These are phyloP conservation scores for Mucor mucedo DNA, from an alignment of 371 early-diverging fungal species.

Conservation along the genomic window DNA sequence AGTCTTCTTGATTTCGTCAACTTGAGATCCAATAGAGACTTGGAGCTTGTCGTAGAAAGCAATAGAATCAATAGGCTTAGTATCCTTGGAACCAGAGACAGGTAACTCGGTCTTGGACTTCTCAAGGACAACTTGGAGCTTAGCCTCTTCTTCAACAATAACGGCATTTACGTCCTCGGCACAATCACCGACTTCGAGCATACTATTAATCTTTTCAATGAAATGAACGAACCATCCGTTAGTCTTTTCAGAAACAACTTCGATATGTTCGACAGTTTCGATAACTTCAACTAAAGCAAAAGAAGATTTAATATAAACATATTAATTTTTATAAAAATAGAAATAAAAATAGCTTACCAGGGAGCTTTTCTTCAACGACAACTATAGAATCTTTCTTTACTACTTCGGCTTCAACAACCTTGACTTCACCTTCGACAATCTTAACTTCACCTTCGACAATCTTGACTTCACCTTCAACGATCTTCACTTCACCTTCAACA, in stretches of 20 bases:
- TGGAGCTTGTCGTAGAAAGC: constrained; percentile 18
- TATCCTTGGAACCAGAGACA: neutral
- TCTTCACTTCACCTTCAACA: no score
- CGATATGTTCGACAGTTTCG: no score
- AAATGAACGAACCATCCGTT: no score
- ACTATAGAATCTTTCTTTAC: neutral
- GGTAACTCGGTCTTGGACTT: constrained; percentile 10
- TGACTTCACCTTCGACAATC: no score
- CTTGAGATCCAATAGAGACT: constrained; percentile 15
- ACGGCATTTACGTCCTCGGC: constrained; percentile 14
- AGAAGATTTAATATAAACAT: no score
- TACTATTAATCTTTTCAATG: neutral
- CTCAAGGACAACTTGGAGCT: constrained; percentile 12
- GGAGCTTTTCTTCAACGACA: neutral
- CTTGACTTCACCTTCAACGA: no score
- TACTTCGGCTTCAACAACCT: no score
- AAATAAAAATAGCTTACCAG: neutral
- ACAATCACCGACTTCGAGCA: constrained; percentile 14
- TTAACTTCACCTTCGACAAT: no score
- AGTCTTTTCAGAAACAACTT: no score
- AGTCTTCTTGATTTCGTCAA: constrained; percentile 13
- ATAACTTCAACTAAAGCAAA: no score
- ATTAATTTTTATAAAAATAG: no score
- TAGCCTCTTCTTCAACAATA: constrained; percentile 16
- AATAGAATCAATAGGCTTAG: constrained; percentile 3